A percentile compares a stretch with the other conserved stretches of the same genome.
Evolutionary conservation across 805 yeast genomes (phyloP).

Genomic region (Priceomyces carsonii): DNA sequence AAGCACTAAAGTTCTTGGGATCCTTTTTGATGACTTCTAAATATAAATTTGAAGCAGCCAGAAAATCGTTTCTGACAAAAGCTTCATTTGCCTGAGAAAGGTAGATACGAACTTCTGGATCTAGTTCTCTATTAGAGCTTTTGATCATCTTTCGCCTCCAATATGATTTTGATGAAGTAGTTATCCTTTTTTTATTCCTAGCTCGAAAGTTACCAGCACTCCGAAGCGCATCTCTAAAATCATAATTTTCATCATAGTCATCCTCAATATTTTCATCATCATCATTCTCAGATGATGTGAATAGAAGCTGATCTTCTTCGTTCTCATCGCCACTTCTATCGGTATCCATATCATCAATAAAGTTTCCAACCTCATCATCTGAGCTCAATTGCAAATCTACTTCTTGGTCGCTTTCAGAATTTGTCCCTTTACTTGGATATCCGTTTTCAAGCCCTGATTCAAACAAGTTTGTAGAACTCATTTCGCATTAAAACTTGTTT

Average conservation of each 20-base stretch:
- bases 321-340: constrained; percentile 14
- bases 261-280: constrained; percentile 36
- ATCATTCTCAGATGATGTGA: constrained; percentile 24
- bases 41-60: constrained; percentile 59
- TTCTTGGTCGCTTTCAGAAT: constrained; percentile 10
- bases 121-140: constrained; percentile 45
- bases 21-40: constrained; percentile 75
- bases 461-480: constrained; percentile 22
- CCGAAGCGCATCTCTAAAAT: constrained; percentile 63
- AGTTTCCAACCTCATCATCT: constrained; percentile 11
- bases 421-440: too few species aligned
- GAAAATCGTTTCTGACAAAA: constrained; percentile 64
- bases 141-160: constrained; percentile 38
- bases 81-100: constrained; percentile 79
- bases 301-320: constrained; percentile 17
- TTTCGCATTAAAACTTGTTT: constrained; percentile 7
- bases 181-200: constrained; percentile 36
- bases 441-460: constrained; percentile 14
- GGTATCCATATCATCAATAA: constrained; percentile 9
- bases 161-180: constrained; percentile 35
- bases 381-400: constrained; percentile 8
- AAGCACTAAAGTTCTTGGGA: constrained; percentile 77
- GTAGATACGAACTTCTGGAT: constrained; percentile 70
- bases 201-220: constrained; percentile 65
- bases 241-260: constrained; percentile 42